Evolutionary conservation across 139 green algal species (phyloP).

Genomic region (Tetraselmis chui): DNA sequence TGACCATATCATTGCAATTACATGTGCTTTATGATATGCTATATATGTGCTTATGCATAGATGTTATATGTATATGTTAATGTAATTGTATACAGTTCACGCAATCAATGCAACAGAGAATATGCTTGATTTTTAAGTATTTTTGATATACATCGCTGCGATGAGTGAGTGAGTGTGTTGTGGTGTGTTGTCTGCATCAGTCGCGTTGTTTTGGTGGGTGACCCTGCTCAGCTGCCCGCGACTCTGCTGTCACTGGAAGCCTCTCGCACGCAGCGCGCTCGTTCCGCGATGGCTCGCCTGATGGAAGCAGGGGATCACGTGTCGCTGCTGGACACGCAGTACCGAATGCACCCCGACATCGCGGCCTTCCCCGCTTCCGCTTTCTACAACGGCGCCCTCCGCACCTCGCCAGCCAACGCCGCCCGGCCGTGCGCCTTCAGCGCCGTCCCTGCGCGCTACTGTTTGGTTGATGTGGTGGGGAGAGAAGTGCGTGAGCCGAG

Average conservation of each 20-base stretch:
- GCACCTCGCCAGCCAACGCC: background rate
- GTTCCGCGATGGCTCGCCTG: background rate
- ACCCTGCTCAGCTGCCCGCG: slow-evolving; percentile 84
- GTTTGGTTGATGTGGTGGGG: background rate
- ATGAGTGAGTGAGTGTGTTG: too few species aligned
- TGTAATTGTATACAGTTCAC: too few species aligned
- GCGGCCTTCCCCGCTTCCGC: slow-evolving; percentile 33
- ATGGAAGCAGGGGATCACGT: slow-evolving; percentile 19
- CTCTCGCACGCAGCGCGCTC: background rate
- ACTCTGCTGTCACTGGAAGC: slow-evolving; percentile 68
- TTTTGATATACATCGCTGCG: too few species aligned
- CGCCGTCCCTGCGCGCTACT: background rate
- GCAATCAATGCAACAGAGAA: too few species aligned
- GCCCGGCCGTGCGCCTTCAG: background rate
- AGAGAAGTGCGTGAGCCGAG: background rate
- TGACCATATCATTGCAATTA: too few species aligned
- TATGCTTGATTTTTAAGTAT: too few species aligned
- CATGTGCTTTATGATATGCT: too few species aligned
- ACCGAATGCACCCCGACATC: slow-evolving; percentile 83
- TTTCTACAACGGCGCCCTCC: slow-evolving; percentile 51
- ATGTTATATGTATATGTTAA: too few species aligned
- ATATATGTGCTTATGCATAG: too few species aligned
- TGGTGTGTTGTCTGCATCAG: too few species aligned
- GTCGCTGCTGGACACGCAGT: slow-evolving; percentile 86
- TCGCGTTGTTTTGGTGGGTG: slow-evolving; percentile 79